A percentile compares a stretch with the other conserved stretches of the same genome.
Conservation (phyloP, 2,329 filamentous ascomycete genomes). For the Bipolaris sorokiniana region DNA sequence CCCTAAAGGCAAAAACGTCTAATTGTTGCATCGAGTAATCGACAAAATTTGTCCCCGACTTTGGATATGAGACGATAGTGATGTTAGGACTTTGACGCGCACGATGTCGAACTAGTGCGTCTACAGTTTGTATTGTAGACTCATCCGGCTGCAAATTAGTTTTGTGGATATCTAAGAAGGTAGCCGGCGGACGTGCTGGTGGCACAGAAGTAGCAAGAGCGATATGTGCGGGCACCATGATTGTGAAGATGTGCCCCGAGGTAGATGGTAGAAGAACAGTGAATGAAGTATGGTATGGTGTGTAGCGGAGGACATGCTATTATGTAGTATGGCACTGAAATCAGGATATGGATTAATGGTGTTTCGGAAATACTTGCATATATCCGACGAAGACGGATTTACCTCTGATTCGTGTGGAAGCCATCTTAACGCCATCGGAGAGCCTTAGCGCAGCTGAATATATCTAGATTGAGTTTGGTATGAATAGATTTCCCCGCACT, state of each 20-base stretch:
- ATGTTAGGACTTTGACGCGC: slow-evolving; percentile 45
- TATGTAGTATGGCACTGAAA: background rate
- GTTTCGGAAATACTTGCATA: background rate
- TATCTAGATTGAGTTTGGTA: background rate
- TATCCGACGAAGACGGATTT: slow-evolving; percentile 4
- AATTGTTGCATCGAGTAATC: slow-evolving; percentile 57
- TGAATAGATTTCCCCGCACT: slow-evolving; percentile 6
- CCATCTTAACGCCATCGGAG: background rate
- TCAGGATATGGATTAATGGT: background rate
- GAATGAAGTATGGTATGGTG: background rate
- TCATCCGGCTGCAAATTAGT: background rate
- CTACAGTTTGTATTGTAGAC: slow-evolving; percentile 41
- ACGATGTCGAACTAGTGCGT: slow-evolving; percentile 50
- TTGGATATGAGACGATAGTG: slow-evolving; percentile 55
- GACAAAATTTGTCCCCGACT: slow-evolving; percentile 53
- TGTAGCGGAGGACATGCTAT: background rate
- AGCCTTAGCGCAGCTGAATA: background rate
- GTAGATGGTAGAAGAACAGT: background rate
- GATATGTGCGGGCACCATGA: slow-evolving; percentile 31
- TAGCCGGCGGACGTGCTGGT: slow-evolving; percentile 1
- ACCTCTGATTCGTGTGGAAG: slow-evolving; percentile 1
- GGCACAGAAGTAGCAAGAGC: slow-evolving; percentile 17
- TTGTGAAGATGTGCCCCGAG: background rate
- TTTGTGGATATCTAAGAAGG: background rate
- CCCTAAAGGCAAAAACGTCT: slow-evolving; percentile 49